Evolutionary conservation across 257 asterid genomes (phyloP).

Genomic region (Jaltomata sinuosa): DNA sequence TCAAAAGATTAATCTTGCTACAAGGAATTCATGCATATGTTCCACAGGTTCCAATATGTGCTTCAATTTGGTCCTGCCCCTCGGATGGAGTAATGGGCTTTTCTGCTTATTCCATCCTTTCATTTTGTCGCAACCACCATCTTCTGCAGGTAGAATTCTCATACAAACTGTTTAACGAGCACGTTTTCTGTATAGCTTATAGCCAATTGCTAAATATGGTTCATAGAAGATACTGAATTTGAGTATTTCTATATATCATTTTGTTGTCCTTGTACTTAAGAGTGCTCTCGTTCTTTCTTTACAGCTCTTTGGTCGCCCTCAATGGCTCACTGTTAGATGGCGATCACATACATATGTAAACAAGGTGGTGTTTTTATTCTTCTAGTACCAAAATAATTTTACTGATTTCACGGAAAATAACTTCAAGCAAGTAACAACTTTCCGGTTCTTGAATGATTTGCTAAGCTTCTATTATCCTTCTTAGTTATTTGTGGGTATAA

Average conservation of each 20-base stretch:
- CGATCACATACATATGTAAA: slow-evolving; percentile 61
- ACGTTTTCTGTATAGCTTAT: background rate
- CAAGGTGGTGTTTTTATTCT: slow-evolving; percentile 24
- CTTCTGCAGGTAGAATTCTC: slow-evolving; percentile 63
- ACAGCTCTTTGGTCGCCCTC: slow-evolving; percentile 91
- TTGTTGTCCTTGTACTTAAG: background rate
- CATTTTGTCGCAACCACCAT: slow-evolving; percentile 88
- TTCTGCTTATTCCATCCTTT: slow-evolving; percentile 84
- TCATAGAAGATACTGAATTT: background rate
- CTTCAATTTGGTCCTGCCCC: slow-evolving; percentile 95
- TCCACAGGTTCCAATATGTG: slow-evolving; percentile 77
- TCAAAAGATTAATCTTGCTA: background rate
- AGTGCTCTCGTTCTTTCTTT: background rate
- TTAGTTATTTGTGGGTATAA: background rate
- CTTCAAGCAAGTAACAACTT: background rate
- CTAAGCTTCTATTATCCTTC: background rate
- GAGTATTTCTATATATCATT: background rate
- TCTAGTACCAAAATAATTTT: background rate
- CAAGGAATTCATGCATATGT: background rate
- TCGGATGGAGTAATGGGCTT: slow-evolving; percentile 71
- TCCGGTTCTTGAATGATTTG: background rate
- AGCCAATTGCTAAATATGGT: background rate
- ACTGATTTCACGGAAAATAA: background rate
- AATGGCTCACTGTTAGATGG: slow-evolving; percentile 83
- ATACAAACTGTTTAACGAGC: background rate